Percentiles rank a stretch among this genome's conserved stretches.
These are phyloP conservation scores for Penicillium crustosum DNA, from an alignment of 2,329 filamentous ascomycete species.

Conservation along the genomic window DNA sequence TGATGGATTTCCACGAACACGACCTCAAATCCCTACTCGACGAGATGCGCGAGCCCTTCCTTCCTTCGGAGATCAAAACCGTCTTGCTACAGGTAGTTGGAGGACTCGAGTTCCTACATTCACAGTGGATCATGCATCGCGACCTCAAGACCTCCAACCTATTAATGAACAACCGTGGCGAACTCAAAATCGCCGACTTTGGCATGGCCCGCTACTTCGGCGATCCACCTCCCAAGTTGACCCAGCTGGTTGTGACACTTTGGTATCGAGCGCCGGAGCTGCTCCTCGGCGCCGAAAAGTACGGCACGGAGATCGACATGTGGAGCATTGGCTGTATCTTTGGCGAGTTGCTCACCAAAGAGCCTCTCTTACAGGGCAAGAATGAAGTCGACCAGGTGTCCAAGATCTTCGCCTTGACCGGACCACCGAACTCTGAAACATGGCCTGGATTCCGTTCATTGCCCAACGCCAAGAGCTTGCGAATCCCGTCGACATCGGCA, in stretches of 20 bases:
- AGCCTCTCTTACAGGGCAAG: constrained; percentile 79
- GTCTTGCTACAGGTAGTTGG: constrained; percentile 78
- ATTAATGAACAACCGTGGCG: constrained; percentile 90
- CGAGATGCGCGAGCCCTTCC: constrained; percentile 91
- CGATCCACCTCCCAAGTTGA: constrained; percentile 74
- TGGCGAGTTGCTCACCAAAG: constrained; percentile 79
- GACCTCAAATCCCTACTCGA: constrained; percentile 91
- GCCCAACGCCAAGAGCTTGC: constrained; percentile 79
- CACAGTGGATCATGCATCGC: constrained; percentile 86
- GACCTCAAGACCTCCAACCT: constrained; percentile 94
- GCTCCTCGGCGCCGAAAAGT: constrained; percentile 74
- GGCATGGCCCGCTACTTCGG: constrained; percentile 93
- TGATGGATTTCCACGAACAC: constrained; percentile 97
- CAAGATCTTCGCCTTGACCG: constrained; percentile 85
- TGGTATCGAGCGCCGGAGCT: constrained; percentile 96
- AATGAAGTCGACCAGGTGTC: constrained; percentile 91
- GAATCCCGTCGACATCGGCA: constrained; percentile 55
- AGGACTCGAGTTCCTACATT: constrained; percentile 82
- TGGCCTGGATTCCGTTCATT: constrained; percentile 88
- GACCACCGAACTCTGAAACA: constrained; percentile 74
- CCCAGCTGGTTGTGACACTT: constrained; percentile 89
- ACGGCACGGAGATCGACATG: constrained; percentile 79
- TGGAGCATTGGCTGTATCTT: constrained; percentile 98
- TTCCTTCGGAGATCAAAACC: constrained; percentile 89
- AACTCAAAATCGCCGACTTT: constrained; percentile 95